Percentiles rank a stretch among this genome's conserved stretches.
These are phyloP conservation scores for Salvia hispanica DNA, from an alignment of 257 asterid species.

Conservation along the genomic window DNA sequence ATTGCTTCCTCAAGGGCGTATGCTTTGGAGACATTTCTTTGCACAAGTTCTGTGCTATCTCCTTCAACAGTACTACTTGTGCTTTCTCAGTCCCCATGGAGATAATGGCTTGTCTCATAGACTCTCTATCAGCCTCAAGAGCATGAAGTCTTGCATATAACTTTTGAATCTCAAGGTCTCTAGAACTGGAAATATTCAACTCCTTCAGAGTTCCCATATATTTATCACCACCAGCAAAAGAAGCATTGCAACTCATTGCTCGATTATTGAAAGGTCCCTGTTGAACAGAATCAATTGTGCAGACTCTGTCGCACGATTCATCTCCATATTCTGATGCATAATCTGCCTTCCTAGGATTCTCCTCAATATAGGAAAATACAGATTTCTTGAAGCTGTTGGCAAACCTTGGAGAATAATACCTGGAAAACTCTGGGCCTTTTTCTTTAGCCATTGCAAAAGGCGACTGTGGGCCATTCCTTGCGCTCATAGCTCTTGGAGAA, in stretches of 20 bases:
- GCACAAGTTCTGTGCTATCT: conserved; percentile 88
- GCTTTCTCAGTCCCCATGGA: conserved; percentile 90
- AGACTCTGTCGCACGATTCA: conserved; percentile 75
- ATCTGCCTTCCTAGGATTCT: conserved; percentile 53
- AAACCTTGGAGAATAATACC: conserved; percentile 58
- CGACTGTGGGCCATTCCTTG: conserved; percentile 60
- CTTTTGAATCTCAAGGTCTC: conserved; percentile 77
- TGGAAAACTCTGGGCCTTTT: conserved; percentile 19
- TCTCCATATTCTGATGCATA: conserved; percentile 63
- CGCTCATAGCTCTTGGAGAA: conserved; percentile 55
- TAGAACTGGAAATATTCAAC: conserved; percentile 43
- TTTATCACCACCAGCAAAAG: conserved; percentile 43
- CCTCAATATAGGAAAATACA: conserved; percentile 51
- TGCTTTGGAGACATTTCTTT: conserved; percentile 68
- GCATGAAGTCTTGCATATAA: conserved; percentile 84
- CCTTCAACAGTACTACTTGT: conserved; percentile 78
- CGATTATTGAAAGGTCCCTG: conserved; percentile 51
- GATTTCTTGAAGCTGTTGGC: conserved; percentile 55
- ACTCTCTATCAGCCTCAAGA: conserved; percentile 97
- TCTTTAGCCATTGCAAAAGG: conserved; percentile 49
- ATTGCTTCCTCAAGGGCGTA: conserved; percentile 56
- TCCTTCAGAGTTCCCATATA: conserved; percentile 20
- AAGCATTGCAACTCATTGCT: conserved; percentile 48
- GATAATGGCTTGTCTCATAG: conserved; percentile 90
- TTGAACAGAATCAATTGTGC: conserved; percentile 83